Base-by-base conservation (phyloP, 768 basidiomycete genomes). In the Hericium alpestre region DNA sequence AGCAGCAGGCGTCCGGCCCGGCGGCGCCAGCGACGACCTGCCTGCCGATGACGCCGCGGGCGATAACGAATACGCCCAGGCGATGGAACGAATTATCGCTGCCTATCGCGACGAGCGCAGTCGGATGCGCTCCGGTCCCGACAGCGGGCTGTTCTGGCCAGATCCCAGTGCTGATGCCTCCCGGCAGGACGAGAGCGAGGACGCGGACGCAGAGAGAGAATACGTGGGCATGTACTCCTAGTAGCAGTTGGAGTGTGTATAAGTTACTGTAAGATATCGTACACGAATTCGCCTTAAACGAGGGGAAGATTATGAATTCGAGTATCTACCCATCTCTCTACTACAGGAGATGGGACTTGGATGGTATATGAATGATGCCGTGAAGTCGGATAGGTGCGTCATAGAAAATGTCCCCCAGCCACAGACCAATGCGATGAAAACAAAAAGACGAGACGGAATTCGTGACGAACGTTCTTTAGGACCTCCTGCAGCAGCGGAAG, bases 401-500 rank as follows among this genome's bases (percentile, higher is more conserved):
- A 56, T 47, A 43, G 50, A 32, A 55, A 40, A 11, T 53, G 58
- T 52, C 54, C 18, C 53, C 12, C 32, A 48, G 38, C 16, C 5
- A 37, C 57, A 16, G 41, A 55, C 39, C 32, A 37, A 40, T 61
- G 53, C 20, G 49, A 43, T 50, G 23, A 18, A 10, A 41, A 22
- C 9, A 51, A 56, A 55, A 58, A 54, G 20, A 56, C 48, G 40
- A 55, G 58, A 61, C 38, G 38, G 20, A 10, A 32, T 41, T 13
- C 37, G 12, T 13, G 37, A 51, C 32, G 10, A 3, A 23, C 23
- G 60, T 54, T 37, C 32, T 57, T 76, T 71, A 91, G 65, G 84
- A 87, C 65, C 76, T 80, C 64, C 90, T 80, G 79, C 86, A 92
- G 69, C 78, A 86, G 62, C 85, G 76, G 80, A 90, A 91, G 53